Evolutionary conservation across 495 filamentous ascomycete genomes (phyloP).

Genomic region (Xylaria grammica): DNA sequence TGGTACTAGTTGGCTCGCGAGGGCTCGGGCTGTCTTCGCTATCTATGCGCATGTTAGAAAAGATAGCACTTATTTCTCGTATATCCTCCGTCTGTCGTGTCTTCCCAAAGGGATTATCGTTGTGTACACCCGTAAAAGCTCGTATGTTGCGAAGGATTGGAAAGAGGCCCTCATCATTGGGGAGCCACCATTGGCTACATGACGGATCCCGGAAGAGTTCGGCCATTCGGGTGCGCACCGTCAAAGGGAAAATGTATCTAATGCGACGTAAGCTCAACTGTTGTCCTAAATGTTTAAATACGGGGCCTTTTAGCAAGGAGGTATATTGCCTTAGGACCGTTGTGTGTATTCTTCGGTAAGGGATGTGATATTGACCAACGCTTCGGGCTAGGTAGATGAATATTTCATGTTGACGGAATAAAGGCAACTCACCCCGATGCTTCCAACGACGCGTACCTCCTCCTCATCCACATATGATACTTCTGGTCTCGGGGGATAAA

Average conservation of each 20-base stretch:
- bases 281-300: slow-evolving; percentile 25
- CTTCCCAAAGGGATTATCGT: slow-evolving; percentile 60
- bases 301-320: not conserved
- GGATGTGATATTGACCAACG: not conserved
- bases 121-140: slow-evolving; percentile 76
- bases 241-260: slow-evolving; percentile 82
- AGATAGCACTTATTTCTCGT: slow-evolving; percentile 76
- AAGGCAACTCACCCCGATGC: slow-evolving; percentile 71
- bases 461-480: slow-evolving; percentile 82
- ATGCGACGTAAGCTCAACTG: slow-evolving; percentile 9
- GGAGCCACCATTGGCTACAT: slow-evolving; percentile 83
- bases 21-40: slow-evolving; percentile 26
- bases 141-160: slow-evolving; percentile 75
- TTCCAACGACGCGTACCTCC: slow-evolving; percentile 80
- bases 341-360: not conserved
- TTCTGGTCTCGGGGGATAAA: slow-evolving; percentile 75
- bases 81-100: slow-evolving; percentile 70
- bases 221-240: slow-evolving; percentile 74
- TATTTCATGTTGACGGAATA: not conserved
- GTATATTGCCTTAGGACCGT: too few species aligned
- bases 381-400: not conserved
- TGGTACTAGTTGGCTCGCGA: not conserved
- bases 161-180: slow-evolving; percentile 75
- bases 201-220: slow-evolving; percentile 71
- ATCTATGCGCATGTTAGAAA: slow-evolving; percentile 53